Conservation (phyloP, 208 protist species). For the Sergeia podlipaevii region DNA sequence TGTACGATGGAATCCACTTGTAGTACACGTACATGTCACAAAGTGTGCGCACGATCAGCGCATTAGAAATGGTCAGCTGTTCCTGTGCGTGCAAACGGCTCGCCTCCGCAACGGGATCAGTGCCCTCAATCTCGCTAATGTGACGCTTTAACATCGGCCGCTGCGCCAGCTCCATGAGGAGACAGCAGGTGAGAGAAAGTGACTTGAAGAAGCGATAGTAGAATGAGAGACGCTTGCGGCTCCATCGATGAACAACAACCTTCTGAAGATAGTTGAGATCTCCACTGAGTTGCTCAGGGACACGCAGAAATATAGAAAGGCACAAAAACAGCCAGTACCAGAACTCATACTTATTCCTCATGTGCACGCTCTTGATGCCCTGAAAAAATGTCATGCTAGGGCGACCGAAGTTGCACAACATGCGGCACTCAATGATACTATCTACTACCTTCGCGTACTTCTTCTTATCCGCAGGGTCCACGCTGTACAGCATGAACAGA, state of each 20-base stretch:
- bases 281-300: constrained; percentile 77
- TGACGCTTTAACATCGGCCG: constrained; percentile 11
- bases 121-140: neutral
- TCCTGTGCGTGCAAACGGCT: constrained; percentile 20
- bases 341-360: constrained; percentile 17
- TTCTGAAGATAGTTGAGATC: constrained; percentile 87
- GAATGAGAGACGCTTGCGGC: constrained; percentile 53
- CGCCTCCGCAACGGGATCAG: constrained; percentile 7
- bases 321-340: constrained; percentile 49
- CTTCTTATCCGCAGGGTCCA: constrained; percentile 15
- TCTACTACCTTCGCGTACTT: constrained; percentile 43
- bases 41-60: constrained; percentile 64
- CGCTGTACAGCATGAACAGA: constrained; percentile 52
- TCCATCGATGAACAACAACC: constrained; percentile 71
- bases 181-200: constrained; percentile 65
- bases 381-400: constrained; percentile 48
- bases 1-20: constrained; percentile 84
- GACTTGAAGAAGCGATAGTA: constrained; percentile 91
- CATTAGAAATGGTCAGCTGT: constrained; percentile 33
- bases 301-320: constrained; percentile 57
- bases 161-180: constrained; percentile 45
- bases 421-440: constrained; percentile 82
- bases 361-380: constrained; percentile 21
- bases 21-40: constrained; percentile 91
- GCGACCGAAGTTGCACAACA: constrained; percentile 84